These are phyloP conservation scores for Cercophora newfieldiana DNA, from an alignment of 495 filamentous ascomycete species.

Conservation along the genomic window DNA sequence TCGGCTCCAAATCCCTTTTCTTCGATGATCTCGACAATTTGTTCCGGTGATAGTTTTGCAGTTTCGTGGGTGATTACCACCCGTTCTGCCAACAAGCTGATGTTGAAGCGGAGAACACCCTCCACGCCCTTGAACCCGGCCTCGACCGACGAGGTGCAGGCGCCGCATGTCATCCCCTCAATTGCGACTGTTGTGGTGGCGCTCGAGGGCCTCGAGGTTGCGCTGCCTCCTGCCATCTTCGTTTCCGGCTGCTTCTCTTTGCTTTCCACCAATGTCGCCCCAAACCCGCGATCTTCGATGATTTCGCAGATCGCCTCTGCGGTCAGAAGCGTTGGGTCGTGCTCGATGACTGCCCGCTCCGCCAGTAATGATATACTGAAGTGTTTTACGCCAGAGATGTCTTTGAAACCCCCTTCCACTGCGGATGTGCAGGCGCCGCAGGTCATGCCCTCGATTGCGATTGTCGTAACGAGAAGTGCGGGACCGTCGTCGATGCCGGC, in stretches of 20 bases:
- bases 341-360: conserved; percentile 85
- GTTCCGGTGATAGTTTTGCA: conserved; percentile 62
- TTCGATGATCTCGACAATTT: conserved; percentile 85
- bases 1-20: conserved; percentile 91
- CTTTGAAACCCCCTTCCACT: conserved; percentile 78
- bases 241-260: conserved; percentile 35
- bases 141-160: conserved; percentile 89
- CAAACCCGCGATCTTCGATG: conserved; percentile 93
- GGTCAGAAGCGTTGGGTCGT: conserved; percentile 70
- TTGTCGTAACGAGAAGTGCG: conserved; percentile 65
- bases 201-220: conserved; percentile 26
- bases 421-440: conserved; percentile 95
- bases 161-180: conserved; percentile 97
- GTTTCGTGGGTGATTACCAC: conserved; percentile 85
- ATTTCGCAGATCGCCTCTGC: conserved; percentile 68
- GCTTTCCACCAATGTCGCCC: conserved; percentile 70
- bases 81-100: conserved; percentile 89
- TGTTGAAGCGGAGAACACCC: conserved; percentile 84
- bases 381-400: conserved; percentile 72
- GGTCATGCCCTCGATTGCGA: conserved; percentile 92
- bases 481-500: conserved; percentile 35
- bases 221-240: conserved; percentile 33
- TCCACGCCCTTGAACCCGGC: conserved; percentile 71
- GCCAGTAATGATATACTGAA: conserved; percentile 94
- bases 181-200: conserved; percentile 82